Conservation (phyloP, 2,329 filamentous ascomycete genomes). For the Fusarium luffae region DNA sequence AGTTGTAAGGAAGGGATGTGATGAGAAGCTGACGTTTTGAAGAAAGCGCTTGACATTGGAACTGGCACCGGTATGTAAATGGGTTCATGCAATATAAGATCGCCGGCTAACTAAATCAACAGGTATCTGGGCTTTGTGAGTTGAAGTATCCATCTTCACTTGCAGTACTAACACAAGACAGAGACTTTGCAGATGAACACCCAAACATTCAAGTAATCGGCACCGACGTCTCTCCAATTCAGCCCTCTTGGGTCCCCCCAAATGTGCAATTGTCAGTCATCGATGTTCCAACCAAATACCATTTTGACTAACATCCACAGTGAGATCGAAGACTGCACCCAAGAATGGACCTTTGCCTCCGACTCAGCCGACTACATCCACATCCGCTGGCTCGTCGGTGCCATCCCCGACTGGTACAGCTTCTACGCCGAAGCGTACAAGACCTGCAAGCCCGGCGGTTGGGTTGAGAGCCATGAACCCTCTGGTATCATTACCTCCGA, state of each 20-base stretch:
- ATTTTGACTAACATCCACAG: neutral
- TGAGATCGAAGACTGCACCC: constrained; percentile 21
- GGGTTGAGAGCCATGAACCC: constrained; percentile 12
- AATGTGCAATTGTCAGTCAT: constrained; percentile 8
- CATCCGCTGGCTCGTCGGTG: constrained; percentile 11
- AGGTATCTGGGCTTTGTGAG: constrained; percentile 21
- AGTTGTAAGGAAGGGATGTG: neutral
- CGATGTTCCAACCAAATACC: rapidly evolving
- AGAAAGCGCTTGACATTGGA: constrained; percentile 20
- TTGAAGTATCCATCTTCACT: rapidly evolving
- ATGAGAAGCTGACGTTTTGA: neutral
- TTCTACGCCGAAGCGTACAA: constrained; percentile 14
- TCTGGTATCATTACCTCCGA: constrained; percentile 11
- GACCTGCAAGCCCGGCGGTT: constrained; percentile 14
- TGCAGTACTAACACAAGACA: neutral
- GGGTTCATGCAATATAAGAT: rapidly evolving
- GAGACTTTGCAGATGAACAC: constrained; percentile 13
- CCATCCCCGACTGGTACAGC: constrained; percentile 11
- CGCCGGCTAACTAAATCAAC: neutral
- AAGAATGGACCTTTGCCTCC: constrained; percentile 19
- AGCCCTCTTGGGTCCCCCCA: constrained; percentile 6
- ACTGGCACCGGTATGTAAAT: constrained; percentile 10
- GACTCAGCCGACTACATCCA: constrained; percentile 19
- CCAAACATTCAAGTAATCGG: constrained; percentile 11
- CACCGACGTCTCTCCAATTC: constrained; percentile 19